Evolutionary conservation across 768 basidiomycete species (phyloP).

Genomic region (Agaricus sinodeliciosus): DNA sequence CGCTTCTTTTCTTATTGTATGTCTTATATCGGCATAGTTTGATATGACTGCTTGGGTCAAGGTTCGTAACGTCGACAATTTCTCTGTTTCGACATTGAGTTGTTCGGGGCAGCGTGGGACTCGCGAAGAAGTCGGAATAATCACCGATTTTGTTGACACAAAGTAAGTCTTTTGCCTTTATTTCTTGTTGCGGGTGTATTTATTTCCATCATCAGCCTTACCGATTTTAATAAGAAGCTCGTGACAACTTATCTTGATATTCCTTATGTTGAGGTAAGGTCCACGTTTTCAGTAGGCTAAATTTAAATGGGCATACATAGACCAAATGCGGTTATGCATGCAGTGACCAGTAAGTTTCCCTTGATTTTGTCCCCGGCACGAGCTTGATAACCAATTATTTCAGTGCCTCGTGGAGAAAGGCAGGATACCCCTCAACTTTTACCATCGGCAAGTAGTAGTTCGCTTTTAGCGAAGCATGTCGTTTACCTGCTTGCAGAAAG

Average conservation of each 20-base stretch:
- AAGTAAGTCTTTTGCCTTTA: constrained; percentile 28
- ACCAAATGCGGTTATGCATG: constrained; percentile 94
- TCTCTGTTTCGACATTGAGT: constrained; percentile 13
- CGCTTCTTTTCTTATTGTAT: neutral
- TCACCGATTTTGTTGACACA: constrained; percentile 76
- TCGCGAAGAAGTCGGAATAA: constrained; percentile 73
- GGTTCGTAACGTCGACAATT: constrained; percentile 30
- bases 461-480: constrained; percentile 11
- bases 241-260: constrained; percentile 78
- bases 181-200: constrained; percentile 7
- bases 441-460: constrained; percentile 56
- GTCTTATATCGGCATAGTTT: constrained; percentile 38
- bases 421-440: constrained; percentile 81
- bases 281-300: neutral
- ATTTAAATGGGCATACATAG: constrained; percentile 24
- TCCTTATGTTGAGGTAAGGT: constrained; percentile 58
- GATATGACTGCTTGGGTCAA: constrained; percentile 97
- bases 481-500: constrained; percentile 40
- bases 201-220: constrained; percentile 51
- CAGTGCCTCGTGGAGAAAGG: constrained; percentile 77
- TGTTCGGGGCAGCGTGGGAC: constrained; percentile 45
- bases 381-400: constrained; percentile 19
- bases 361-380: constrained; percentile 21
- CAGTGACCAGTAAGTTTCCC: constrained; percentile 69
- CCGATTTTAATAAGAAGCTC: constrained; percentile 71